Evolutionary conservation across 352 stramenopile genomes (phyloP), one percentile per base, ranked within the genome.

Genomic region (Blastocystis sp.): DNA sequence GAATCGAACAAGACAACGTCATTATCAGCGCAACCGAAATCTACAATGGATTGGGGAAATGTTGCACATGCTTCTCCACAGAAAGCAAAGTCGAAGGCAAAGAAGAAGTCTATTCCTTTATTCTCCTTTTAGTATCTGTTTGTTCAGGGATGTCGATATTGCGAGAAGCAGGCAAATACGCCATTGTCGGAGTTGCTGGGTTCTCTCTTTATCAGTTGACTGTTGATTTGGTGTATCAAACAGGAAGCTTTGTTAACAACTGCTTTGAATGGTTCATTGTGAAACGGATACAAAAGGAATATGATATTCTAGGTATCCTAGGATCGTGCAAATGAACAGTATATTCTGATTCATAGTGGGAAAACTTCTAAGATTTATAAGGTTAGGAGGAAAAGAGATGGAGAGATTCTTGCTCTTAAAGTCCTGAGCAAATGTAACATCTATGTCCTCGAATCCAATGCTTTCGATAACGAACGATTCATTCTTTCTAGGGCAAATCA

Each of bases 321-420:
- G 69, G 69, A 63, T 24, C 1, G 69, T 80, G 46, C 5, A 27
- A 6, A 24, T 63, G n/a, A 21, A 24, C 19, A 9, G 11, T 16
- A 49, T 37, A 46, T 12, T 57, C n/a, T 63, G 51, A 65, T 7
- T n/a, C 11, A 12, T 75, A 80, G 69, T 24, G 69, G 69, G 27
- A 80, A 80, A 56, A 80, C 69, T 27, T 59, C 69, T 29, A 80
- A 29, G 1, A 80, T 80, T 37, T 80, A 80, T 32, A 59, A 43
- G 43, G 69, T 52, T 24, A 5, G 65, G 46, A 32, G 49, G n/a
- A 32, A 35, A 5, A 59, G 14, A 21, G 49, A 43, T n/a, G 69
- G 69, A 19, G 56, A 35, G 32, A 61, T 39, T n/a, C 32, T 80
- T 14, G 39, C 42, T 29, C n/a, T 80, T 9, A 80, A 80, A 58